Conservation (phyloP, 2,329 filamentous ascomycete genomes). For the Colletotrichum australisinense region DNA sequence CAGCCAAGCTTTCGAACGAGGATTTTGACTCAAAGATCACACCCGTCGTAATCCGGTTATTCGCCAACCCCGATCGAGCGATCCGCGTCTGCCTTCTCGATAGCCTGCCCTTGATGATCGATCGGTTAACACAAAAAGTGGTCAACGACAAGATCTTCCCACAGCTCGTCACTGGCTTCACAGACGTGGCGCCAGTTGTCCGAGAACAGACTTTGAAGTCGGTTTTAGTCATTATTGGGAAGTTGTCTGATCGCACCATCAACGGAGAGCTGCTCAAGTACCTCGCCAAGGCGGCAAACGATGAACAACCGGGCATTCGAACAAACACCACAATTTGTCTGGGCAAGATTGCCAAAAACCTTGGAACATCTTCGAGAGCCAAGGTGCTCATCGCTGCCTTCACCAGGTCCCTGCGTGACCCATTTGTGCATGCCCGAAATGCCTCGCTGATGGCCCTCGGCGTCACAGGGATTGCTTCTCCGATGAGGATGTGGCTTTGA, state of each 20-base stretch:
- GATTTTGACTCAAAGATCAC: conserved; percentile 89
- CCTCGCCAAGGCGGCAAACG: conserved; percentile 95
- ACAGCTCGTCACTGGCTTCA: conserved; percentile 94
- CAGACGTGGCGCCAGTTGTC: conserved; percentile 89
- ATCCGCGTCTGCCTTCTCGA: conserved; percentile 92
- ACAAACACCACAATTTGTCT: conserved; percentile 99
- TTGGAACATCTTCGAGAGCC: conserved; percentile 80
- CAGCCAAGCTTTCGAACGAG: conserved; percentile 85
- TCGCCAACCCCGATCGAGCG: conserved; percentile 90
- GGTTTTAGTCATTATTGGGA: conserved; percentile 85
- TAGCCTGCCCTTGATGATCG: conserved; percentile 90
- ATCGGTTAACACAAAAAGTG: conserved; percentile 85
- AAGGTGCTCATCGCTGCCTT: conserved; percentile 97
- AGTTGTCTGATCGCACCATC: conserved; percentile 90
- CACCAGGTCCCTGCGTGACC: conserved; percentile 87
- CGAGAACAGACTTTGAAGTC: conserved; percentile 97
- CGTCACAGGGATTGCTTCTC: conserved; percentile 87
- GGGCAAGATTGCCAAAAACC: conserved; percentile 92
- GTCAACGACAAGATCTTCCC: conserved; percentile 98
- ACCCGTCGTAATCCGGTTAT: conserved; percentile 87
- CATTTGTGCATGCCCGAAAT: conserved; percentile 93
- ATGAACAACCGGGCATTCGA: conserved; percentile 95
- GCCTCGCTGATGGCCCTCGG: conserved; percentile 87
- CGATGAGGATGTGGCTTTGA: conserved; percentile 88
- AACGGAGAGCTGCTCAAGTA: conserved; percentile 94